A percentile compares a stretch with the other conserved stretches of the same genome.
phyloP scores from a whole-genome alignment of 306 rosid genomes.

The Casuarina cunninghamiana region DNA sequence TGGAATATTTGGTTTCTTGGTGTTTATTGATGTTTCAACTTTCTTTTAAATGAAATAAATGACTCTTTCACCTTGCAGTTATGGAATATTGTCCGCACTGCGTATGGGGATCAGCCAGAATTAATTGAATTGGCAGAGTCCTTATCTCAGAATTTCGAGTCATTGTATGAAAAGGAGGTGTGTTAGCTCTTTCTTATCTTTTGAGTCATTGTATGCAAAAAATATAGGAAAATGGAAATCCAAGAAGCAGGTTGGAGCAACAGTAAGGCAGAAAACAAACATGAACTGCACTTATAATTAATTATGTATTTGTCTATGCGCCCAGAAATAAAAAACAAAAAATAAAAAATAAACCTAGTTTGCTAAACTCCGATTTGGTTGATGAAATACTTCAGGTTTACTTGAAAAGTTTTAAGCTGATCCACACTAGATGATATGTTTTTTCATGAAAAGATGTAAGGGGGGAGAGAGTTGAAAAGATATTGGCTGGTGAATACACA shows the following conservation, averaged over 20 bases:
- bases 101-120: constrained; percentile 87
- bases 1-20: neutral
- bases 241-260: neutral
- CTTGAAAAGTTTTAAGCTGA: neutral
- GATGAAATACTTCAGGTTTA: neutral
- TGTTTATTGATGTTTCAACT: neutral
- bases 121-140: constrained; percentile 83
- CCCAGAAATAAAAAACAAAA: too few relatives aligned
- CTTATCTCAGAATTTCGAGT: constrained; percentile 69
- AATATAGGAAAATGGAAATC: too few relatives aligned
- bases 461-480: neutral
- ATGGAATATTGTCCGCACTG: constrained; percentile 81
- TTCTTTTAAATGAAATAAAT: constrained; percentile 14
- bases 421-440: neutral
- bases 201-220: constrained; percentile 57
- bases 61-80: constrained; percentile 60
- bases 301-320: too few relatives aligned
- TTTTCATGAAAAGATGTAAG: neutral
- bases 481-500: neutral
- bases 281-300: too few relatives aligned
- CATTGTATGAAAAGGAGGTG: constrained; percentile 76
- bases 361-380: neutral
- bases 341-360: neutral
- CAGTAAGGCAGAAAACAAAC: neutral
- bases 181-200: constrained; percentile 29